Evolutionary conservation across 2,329 filamentous ascomycete species (phyloP).

Genomic region (Neoascochyta sp.): DNA sequence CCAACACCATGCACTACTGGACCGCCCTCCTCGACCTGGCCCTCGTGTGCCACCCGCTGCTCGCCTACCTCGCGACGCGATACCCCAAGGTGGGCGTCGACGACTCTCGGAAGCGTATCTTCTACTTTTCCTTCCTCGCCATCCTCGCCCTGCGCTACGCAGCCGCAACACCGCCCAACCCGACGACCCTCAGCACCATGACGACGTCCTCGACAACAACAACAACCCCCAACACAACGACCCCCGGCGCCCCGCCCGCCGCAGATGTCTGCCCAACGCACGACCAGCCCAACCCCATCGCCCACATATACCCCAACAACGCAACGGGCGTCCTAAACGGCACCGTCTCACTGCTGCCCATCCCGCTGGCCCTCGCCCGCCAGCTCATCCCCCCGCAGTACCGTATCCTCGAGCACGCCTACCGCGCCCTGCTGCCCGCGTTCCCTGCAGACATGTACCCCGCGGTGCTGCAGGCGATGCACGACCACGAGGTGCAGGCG

Average conservation of each 20-base stretch:
- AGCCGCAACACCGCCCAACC: neutral
- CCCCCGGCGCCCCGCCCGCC: neutral
- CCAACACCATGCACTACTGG: slow-evolving; percentile 1
- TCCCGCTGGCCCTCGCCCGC: slow-evolving; percentile 47
- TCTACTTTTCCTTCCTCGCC: slow-evolving; percentile 17
- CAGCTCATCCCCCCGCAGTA: slow-evolving; percentile 49
- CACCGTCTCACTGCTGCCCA: slow-evolving; percentile 52
- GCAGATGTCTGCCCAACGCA: slow-evolving; percentile 19
- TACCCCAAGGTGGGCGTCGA: slow-evolving; percentile 9
- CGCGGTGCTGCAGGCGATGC: slow-evolving; percentile 48
- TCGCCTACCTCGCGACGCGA: slow-evolving; percentile 27
- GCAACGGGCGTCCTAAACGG: slow-evolving; percentile 55
- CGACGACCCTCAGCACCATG: neutral
- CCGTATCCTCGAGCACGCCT: slow-evolving; percentile 50
- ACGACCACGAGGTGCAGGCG: slow-evolving; percentile 52
- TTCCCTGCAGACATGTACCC: slow-evolving; percentile 55
- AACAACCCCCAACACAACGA: neutral
- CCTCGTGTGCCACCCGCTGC: slow-evolving; percentile 29
- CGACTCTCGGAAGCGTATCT: slow-evolving; percentile 12
- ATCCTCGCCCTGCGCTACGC: slow-evolving; percentile 17
- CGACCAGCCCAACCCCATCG: slow-evolving; percentile 49
- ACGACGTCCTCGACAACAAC: slow-evolving; percentile 1
- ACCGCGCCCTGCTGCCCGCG: slow-evolving; percentile 46
- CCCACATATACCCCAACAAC: slow-evolving; percentile 45
- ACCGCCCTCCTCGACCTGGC: slow-evolving; percentile 18